Conservation (phyloP, 345 rosid species). For the Citrus inodora region DNA sequence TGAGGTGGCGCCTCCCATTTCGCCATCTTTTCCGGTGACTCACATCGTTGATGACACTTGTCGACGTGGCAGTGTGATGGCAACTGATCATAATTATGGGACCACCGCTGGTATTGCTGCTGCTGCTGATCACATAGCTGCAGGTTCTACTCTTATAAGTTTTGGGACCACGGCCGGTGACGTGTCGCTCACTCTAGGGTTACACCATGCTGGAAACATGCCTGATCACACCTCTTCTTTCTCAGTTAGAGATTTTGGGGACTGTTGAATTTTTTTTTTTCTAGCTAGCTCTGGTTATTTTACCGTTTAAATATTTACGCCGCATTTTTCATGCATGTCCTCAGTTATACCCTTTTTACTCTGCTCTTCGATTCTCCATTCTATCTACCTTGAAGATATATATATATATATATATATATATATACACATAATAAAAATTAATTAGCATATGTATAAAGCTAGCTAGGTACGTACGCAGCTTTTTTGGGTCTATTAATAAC, state of each 20-base stretch:
- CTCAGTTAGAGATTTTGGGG: conserved; percentile 72
- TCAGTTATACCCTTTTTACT: not conserved
- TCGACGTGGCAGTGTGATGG: conserved; percentile 26
- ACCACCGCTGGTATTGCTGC: conserved; percentile 31
- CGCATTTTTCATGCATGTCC: conserved; percentile 2
- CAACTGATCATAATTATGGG: conserved; percentile 40
- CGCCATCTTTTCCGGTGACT: conserved; percentile 29
- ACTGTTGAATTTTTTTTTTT: conserved; percentile 29
- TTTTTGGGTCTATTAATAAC: conserved; percentile 13
- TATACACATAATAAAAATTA: not conserved
- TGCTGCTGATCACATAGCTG: conserved; percentile 21
- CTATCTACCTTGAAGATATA: conserved; percentile 8
- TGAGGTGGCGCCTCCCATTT: conserved; percentile 25
- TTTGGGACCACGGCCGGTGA: conserved; percentile 80
- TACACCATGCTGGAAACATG: conserved; percentile 80
- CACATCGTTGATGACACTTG: conserved; percentile 30
- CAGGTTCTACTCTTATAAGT: conserved; percentile 49
- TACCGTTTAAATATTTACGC: not conserved
- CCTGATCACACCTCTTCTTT: conserved; percentile 58
- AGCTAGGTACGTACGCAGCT: conserved; percentile 23
- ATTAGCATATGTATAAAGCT: not conserved
- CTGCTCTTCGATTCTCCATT: conserved; percentile 1
- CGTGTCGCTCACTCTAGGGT: conserved; percentile 93
- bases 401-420: not conserved
- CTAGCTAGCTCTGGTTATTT: not conserved